A percentile compares a stretch with the other conserved stretches of the same genome.
These are phyloP conservation scores for Trametes sanguinea DNA, from an alignment of 768 basidiomycete species.

Conservation along the genomic window DNA sequence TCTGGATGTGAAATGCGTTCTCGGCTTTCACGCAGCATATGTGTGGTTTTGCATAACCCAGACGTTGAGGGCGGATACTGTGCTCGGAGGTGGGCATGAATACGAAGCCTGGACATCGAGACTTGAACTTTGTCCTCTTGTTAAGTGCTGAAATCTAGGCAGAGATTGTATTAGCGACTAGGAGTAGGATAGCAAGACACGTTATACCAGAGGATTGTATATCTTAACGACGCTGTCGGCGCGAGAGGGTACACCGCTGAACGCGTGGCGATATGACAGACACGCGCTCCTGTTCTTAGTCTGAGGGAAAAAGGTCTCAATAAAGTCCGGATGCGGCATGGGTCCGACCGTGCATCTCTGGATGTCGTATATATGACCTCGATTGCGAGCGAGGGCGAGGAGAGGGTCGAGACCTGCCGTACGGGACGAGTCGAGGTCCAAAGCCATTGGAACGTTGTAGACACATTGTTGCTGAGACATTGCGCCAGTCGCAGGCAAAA, in stretches of 20 bases:
- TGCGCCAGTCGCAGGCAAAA: no score
- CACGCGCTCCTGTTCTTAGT: not conserved
- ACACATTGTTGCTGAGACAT: not conserved
- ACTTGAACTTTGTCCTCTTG: not conserved
- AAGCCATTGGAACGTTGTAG: slow-evolving; percentile 1
- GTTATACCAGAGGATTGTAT: not conserved
- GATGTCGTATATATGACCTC: not conserved
- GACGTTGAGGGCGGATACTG: not conserved
- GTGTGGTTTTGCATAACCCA: slow-evolving; percentile 11
- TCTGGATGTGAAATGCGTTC: not conserved
- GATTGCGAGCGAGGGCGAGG: not conserved
- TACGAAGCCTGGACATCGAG: slow-evolving; percentile 11
- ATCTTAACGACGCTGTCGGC: not conserved
- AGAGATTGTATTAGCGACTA: not conserved
- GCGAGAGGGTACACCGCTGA: not conserved
- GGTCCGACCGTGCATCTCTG: slow-evolving; percentile 1
- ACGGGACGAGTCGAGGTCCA: not conserved
- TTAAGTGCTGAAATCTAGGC: slow-evolving; percentile 24
- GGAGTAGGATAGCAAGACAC: not conserved
- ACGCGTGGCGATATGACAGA: not conserved
- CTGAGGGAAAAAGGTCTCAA: not conserved
- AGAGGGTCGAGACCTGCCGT: not conserved
- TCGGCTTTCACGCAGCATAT: not conserved
- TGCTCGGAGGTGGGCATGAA: not conserved
- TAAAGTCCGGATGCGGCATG: slow-evolving; percentile 10